These are phyloP conservation scores for Globisporangium nodosum DNA, from an alignment of 352 stramenopile species.

Conservation along the genomic window DNA sequence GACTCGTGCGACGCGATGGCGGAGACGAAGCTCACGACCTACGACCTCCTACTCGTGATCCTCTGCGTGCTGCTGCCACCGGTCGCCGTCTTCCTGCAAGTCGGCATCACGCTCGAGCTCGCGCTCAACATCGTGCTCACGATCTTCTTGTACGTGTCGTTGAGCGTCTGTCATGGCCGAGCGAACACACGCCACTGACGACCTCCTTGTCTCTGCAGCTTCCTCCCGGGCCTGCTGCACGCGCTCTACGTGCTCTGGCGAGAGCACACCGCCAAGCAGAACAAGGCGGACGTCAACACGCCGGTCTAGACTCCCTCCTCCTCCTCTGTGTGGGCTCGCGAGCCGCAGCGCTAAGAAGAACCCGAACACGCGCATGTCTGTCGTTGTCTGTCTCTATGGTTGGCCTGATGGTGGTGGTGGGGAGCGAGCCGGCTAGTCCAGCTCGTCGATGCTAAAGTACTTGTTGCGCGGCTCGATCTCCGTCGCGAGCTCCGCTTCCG, in stretches of 20 bases:
- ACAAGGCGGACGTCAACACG: neutral
- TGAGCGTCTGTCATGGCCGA: neutral
- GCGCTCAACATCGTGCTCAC: constrained; percentile 58
- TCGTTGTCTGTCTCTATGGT: neutral
- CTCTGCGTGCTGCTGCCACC: constrained; percentile 49
- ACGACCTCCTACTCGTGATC: constrained; percentile 54
- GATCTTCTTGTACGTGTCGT: constrained; percentile 1
- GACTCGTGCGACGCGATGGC: constrained; percentile 19
- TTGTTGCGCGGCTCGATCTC: constrained; percentile 12
- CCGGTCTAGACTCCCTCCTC: neutral
- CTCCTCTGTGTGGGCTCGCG: too few species aligned
- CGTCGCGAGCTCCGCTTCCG: constrained; percentile 7
- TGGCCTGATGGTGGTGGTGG: neutral
- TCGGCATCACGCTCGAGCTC: constrained; percentile 25
- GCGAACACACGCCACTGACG: neutral
- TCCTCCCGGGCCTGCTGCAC: constrained; percentile 50
- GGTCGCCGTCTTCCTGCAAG: constrained; percentile 26
- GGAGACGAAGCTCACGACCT: constrained; percentile 31
- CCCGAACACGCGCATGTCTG: neutral
- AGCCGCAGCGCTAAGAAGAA: neutral
- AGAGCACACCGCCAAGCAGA: neutral
- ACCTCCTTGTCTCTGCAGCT: constrained; percentile 18
- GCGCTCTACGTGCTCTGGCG: constrained; percentile 35
- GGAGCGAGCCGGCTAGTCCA: constrained; percentile 24
- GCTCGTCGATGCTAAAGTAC: constrained; percentile 54